Evolutionary conservation across 2,329 filamentous ascomycete species (phyloP).

Genomic region (Fusarium piperis): DNA sequence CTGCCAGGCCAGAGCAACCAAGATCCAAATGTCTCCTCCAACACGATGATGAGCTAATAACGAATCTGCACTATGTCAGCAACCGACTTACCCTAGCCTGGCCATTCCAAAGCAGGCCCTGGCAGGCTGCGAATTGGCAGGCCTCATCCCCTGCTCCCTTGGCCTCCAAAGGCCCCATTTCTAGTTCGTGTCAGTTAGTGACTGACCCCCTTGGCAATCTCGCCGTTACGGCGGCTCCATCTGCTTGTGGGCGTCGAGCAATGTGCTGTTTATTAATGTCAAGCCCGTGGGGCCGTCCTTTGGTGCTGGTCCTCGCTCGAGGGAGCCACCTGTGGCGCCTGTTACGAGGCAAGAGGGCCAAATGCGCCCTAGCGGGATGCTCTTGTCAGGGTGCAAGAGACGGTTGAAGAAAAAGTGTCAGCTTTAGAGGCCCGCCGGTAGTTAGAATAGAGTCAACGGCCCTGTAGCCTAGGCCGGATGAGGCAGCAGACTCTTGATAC

Average conservation of each 20-base stretch:
- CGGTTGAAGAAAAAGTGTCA: conserved; percentile 11
- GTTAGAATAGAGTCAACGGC: conserved; percentile 31
- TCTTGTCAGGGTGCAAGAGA: background rate
- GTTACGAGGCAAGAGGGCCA: conserved; percentile 6
- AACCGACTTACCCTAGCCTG: conserved; percentile 9
- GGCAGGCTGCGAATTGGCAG: conserved; percentile 16
- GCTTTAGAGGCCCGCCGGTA: conserved; percentile 14
- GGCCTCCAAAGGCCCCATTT: conserved; percentile 12
- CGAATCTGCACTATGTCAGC: conserved; percentile 21
- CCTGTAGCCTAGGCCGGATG: conserved; percentile 17
- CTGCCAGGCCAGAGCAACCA: background rate
- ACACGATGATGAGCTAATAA: conserved; percentile 5
- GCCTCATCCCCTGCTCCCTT: conserved; percentile 18
- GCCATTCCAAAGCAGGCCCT: conserved; percentile 16
- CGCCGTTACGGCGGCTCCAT: conserved; percentile 15
- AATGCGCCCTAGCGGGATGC: conserved; percentile 7
- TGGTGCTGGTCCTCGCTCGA: conserved; percentile 10
- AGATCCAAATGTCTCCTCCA: background rate
- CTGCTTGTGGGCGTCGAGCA: conserved; percentile 7
- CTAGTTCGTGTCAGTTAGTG: conserved; percentile 33
- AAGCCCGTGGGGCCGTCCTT: conserved; percentile 24
- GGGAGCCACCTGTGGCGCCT: conserved; percentile 20
- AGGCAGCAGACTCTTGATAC: conserved; percentile 14
- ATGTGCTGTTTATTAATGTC: conserved; percentile 33
- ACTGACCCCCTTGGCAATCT: conserved; percentile 33